Evolutionary conservation across 805 yeast genomes (phyloP).

Genomic region (Alloascoidea africana): DNA sequence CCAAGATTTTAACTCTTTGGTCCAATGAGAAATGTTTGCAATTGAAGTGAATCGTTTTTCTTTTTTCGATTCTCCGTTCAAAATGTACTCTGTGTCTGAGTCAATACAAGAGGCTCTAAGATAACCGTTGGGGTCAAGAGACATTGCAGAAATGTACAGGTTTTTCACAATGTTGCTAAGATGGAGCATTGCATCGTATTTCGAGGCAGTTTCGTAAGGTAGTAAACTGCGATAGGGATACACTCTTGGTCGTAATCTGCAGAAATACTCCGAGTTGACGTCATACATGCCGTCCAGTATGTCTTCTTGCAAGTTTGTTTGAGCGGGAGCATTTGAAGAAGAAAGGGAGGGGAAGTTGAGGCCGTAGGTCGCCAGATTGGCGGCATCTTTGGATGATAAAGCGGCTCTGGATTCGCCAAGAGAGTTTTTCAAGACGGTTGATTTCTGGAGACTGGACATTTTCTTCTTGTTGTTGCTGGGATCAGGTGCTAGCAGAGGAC

Average conservation of each 20-base stretch:
- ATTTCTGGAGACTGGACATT: conserved; percentile 1
- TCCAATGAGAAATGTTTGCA: conserved; percentile 69
- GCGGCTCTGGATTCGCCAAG: too few species aligned
- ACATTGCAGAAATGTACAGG: conserved; percentile 59
- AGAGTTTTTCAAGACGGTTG: conserved; percentile 2
- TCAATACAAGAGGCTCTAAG: conserved; percentile 28
- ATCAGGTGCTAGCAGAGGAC: too few species aligned
- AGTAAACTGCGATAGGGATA: conserved; percentile 26
- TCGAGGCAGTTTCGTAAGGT: conserved; percentile 65
- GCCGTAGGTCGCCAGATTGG: neutral
- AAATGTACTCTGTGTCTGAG: conserved; percentile 8
- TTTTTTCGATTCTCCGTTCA: neutral
- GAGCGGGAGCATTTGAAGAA: conserved; percentile 2
- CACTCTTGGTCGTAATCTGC: conserved; percentile 25
- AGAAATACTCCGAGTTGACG: conserved; percentile 21
- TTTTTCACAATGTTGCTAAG: conserved; percentile 69
- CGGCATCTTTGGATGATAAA: conserved; percentile 1
- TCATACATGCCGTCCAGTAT: conserved; percentile 10
- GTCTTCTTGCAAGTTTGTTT: neutral
- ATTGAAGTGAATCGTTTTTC: conserved; percentile 35
- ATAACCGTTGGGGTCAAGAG: conserved; percentile 61
- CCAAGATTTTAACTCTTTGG: conserved; percentile 71
- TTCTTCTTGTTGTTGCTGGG: conserved; percentile 2
- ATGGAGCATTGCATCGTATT: conserved; percentile 54
- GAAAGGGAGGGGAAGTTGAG: neutral